Percentiles rank a stretch among this genome's conserved stretches.
These are phyloP conservation scores for Diaporthe sp. DNA, from an alignment of 2,329 filamentous ascomycete species.

Conservation along the genomic window DNA sequence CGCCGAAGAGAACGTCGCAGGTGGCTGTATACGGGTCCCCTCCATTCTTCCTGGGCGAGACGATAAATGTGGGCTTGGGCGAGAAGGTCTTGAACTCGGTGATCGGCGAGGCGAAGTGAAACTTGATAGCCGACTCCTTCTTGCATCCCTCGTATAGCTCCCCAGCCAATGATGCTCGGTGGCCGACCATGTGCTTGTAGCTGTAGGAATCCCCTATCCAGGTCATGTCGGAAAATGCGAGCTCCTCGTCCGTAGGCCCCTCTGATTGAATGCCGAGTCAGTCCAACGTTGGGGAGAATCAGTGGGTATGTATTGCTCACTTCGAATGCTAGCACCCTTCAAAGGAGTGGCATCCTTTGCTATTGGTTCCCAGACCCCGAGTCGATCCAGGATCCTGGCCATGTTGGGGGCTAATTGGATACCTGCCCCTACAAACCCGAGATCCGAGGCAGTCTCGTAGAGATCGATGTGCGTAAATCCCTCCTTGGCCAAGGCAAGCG, in stretches of 20 bases:
- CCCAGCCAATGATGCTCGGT: conserved; percentile 71
- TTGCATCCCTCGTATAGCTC: conserved; percentile 72
- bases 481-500: conserved; percentile 80
- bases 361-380: conserved; percentile 40
- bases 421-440: conserved; percentile 87
- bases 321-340: conserved; percentile 40
- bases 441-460: conserved; percentile 79
- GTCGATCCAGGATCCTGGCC: conserved; percentile 77
- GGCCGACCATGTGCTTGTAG: conserved; percentile 77
- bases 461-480: conserved; percentile 82
- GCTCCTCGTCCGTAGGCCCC: conserved; percentile 69
- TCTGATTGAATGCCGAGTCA: conserved; percentile 51
- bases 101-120: conserved; percentile 67
- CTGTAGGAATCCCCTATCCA: conserved; percentile 70
- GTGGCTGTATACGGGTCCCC: conserved; percentile 60
- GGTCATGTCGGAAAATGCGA: conserved; percentile 70
- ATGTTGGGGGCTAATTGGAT: conserved; percentile 90
- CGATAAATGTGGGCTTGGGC: conserved; percentile 66
- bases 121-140: conserved; percentile 66
- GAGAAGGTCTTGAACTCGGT: conserved; percentile 64
- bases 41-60: conserved; percentile 58
- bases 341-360: conserved; percentile 39
- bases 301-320: conserved; percentile 16
- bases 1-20: conserved; percentile 66
- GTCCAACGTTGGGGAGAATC: not conserved